Evolutionary conservation across 257 asterid genomes (phyloP), one percentile per base, ranked within the genome.

Genomic region (Perilla frutescens): DNA sequence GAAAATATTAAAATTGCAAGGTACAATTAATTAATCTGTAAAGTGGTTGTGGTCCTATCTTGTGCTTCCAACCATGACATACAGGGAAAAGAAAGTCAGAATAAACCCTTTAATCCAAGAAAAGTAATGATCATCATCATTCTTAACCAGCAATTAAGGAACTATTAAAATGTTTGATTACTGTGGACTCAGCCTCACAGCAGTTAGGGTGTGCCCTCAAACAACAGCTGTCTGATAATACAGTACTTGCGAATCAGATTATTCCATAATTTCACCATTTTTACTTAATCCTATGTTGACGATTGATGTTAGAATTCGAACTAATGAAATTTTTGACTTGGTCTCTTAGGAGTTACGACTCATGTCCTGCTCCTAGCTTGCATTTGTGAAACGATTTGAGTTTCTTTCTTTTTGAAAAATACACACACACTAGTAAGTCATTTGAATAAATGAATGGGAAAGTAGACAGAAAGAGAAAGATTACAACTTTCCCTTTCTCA

Each of bases 51-150:
- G 83, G 78, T 74, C 81, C 81, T 56, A 55, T 71, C 73, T 60
- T 62, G 84, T 78, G 83, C 81, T 76, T 68, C 59, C 75, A 63
- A 60, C 76, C 77, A 47, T 40, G 32, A 78, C n/a, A 48, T 20
- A 1, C 36, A 57, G 1, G 66, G 34, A 59, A 70, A 45, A 71
- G 58, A 68, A 71, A 77, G 70, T 65, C 62, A 73, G 69, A 66
- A 48, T 60, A 70, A 61, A 70, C 5, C 77, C 41, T 81, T 50
- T 73, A 75, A 68, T 70, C 73, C 84, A 71, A 77, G 73, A 83
- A 20, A 77, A 78, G 82, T 72, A 78, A 81, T 80, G 77, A 86
- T 81, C 71, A 62, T 78, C 79, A 85, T 80, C 86, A 77, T 76
- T 75, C 80, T 64, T 62, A 57, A 66, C 77, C 54, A 77, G 73